Percentiles rank a stretch among this genome's conserved stretches.
These are phyloP conservation scores for Penicillium sp. DNA, from an alignment of 2,329 filamentous ascomycete genomes.

Conservation along the genomic window DNA sequence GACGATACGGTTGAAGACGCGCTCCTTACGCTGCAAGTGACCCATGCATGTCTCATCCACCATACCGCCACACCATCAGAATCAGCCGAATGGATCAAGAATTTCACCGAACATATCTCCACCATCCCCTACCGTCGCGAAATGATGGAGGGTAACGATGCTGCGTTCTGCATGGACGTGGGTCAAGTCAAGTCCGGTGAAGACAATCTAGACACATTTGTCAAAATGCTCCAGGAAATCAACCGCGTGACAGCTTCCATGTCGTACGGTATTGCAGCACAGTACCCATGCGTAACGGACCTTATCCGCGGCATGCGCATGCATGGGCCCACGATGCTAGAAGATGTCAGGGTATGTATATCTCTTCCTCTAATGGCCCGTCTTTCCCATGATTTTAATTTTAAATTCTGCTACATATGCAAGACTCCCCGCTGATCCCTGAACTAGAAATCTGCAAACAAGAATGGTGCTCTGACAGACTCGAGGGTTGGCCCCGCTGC, in stretches of 20 bases:
- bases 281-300: constrained; percentile 59
- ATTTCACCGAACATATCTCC: constrained; percentile 77
- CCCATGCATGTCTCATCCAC: constrained; percentile 67
- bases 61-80: constrained; percentile 63
- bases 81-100: constrained; percentile 70
- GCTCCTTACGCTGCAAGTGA: constrained; percentile 67
- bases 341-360: constrained; percentile 53
- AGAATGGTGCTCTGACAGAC: constrained; percentile 47
- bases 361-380: neutral
- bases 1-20: constrained; percentile 71
- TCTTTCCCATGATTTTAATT: neutral
- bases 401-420: neutral
- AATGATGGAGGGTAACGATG: constrained; percentile 49
- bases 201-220: constrained; percentile 65
- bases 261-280: constrained; percentile 66
- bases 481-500: constrained; percentile 49
- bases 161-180: constrained; percentile 73
- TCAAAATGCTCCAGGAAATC: constrained; percentile 75
- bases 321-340: constrained; percentile 62
- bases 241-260: constrained; percentile 69
- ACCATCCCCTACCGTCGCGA: constrained; percentile 67
- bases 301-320: constrained; percentile 61
- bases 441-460: constrained; percentile 49
- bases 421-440: neutral
- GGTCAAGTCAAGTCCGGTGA: constrained; percentile 74